Percentiles rank a stretch among this genome's conserved stretches.
phyloP scores from a whole-genome alignment of 306 rosid species.

The Lathyrus aphaca region DNA sequence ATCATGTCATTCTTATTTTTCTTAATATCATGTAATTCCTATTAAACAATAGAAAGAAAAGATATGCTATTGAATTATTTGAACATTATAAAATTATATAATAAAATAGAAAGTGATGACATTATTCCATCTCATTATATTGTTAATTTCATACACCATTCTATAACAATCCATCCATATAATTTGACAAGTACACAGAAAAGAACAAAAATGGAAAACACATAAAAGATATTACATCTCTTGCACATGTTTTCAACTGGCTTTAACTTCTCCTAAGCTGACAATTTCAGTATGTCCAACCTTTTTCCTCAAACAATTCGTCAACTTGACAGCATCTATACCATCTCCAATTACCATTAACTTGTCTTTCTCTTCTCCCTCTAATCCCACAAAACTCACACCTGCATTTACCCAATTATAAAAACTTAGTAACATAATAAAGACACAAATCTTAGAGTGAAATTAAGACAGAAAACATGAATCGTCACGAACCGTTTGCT shows the following conservation, averaged over 20 bases:
- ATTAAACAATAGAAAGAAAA: background rate
- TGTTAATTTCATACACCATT: background rate
- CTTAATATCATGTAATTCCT: background rate
- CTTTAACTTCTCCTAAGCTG: conserved; percentile 22
- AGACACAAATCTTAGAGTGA: background rate
- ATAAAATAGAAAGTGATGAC: background rate
- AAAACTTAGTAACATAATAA: background rate
- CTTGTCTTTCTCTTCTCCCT: conserved; percentile 45
- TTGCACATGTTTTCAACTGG: conserved; percentile 1
- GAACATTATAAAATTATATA: background rate
- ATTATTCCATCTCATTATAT: background rate
- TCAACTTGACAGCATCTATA: conserved; percentile 40
- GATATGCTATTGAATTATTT: background rate
- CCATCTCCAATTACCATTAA: conserved; percentile 58
- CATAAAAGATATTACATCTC: background rate
- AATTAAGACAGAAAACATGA: background rate
- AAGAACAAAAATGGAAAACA: background rate
- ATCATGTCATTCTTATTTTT: background rate
- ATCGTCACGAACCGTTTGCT: conserved; percentile 27
- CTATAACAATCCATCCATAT: background rate
- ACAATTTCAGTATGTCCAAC: conserved; percentile 44
- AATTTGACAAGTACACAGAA: background rate
- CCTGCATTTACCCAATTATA: conserved; percentile 43
- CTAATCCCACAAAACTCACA: conserved; percentile 50
- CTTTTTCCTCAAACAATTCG: conserved; percentile 51